Conservation (phyloP, 306 rosid species). For the Neltuma alba region DNA sequence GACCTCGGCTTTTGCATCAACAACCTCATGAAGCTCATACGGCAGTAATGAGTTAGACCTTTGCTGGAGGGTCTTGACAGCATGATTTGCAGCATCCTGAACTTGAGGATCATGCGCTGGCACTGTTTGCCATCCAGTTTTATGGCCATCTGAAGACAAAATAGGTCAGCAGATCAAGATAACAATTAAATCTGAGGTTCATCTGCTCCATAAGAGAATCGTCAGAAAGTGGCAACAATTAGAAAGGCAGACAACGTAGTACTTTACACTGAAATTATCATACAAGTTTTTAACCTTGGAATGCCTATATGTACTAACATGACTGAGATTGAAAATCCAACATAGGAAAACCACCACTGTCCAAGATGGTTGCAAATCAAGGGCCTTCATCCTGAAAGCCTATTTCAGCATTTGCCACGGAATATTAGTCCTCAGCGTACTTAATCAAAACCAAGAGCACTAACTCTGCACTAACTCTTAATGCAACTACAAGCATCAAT, state of each 20-base stretch:
- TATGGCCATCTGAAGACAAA: constrained; percentile 54
- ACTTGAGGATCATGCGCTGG: constrained; percentile 73
- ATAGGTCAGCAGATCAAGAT: constrained; percentile 24
- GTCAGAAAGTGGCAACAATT: not conserved
- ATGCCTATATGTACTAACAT: not conserved
- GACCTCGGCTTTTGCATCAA: constrained; percentile 88
- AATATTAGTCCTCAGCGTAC: constrained; percentile 1
- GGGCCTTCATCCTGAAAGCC: constrained; percentile 18
- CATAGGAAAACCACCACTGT: constrained; percentile 7
- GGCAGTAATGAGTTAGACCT: constrained; percentile 77
- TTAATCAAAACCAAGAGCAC: constrained; percentile 13
- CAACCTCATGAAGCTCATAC: constrained; percentile 68
- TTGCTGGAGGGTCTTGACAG: constrained; percentile 68
- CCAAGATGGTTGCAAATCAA: not conserved
- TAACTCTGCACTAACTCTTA: not conserved
- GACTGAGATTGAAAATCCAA: constrained; percentile 13
- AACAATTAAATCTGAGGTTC: constrained; percentile 5
- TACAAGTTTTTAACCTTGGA: not conserved
- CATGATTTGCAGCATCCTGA: constrained; percentile 85
- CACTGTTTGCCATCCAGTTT: constrained; percentile 68
- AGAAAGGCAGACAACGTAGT: constrained; percentile 8
- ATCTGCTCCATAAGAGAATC: constrained; percentile 20
- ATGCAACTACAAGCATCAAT: not conserved
- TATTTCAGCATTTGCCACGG: constrained; percentile 2
- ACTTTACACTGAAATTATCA: constrained; percentile 8